Conservation (phyloP, 108 stramenopile species). For the Cyclotella baltica region DNA sequence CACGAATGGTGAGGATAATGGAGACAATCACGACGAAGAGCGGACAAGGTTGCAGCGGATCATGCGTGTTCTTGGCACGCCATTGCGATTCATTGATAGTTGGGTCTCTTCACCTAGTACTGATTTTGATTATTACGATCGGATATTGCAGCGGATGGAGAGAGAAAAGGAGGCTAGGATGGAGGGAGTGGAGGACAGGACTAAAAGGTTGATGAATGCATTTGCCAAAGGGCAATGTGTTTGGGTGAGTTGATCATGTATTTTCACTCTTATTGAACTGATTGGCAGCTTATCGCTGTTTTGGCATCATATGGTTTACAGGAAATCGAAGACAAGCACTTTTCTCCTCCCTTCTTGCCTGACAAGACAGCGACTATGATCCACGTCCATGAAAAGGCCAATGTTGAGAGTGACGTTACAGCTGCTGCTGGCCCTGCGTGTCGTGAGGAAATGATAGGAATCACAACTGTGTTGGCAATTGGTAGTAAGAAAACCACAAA, state of each 20-base stretch:
- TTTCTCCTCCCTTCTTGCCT: neutral
- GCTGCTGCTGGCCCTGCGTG: no score
- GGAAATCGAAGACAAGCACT: neutral
- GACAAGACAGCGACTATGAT: no score
- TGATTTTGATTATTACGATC: constrained; percentile 5
- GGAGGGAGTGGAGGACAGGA: constrained; percentile 25
- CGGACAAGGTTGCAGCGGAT: neutral
- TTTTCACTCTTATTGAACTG: neutral
- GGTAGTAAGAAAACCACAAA: no score
- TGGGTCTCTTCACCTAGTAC: neutral
- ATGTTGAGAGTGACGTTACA: no score
- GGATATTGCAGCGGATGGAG: constrained; percentile 23
- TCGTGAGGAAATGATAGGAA: no score
- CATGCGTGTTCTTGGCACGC: neutral
- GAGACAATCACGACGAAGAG: neutral
- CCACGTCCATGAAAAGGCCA: no score
- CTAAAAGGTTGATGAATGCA: constrained; percentile 19
- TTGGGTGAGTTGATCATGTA: constrained; percentile 13
- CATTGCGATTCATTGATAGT: neutral
- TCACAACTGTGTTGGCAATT: no score
- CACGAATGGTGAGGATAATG: neutral
- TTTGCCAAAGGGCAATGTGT: constrained; percentile 25
- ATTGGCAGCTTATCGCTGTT: neutral
- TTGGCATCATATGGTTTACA: neutral
- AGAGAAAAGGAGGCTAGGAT: neutral